Base-by-base conservation (phyloP, 805 yeast genomes). In the Saccharomycopsis babjevae region DNA sequence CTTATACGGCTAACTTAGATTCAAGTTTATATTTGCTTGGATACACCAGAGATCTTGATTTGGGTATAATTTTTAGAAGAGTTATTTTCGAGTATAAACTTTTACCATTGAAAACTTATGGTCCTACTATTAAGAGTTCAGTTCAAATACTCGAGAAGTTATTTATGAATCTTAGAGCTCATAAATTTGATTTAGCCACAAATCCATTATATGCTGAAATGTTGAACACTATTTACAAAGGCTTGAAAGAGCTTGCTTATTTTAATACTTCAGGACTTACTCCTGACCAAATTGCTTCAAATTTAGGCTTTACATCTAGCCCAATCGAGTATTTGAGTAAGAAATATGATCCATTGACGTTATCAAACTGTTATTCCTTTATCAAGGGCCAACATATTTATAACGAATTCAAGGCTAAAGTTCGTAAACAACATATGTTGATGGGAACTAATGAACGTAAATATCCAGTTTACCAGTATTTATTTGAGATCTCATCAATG, bases 221-320 rank as follows among this genome's bases (percentile, higher is more conserved):
- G 32, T 20, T 60, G 20, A 36, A 30, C 18, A 40, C 28, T 18
- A 54, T 60, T 28, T 54, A 54, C 13, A 36, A 34, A 10, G 55
- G 60, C 7, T 40, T 54, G 28, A 60, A 57, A 8, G 54, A 42
- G 11, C 54, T 42, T 18, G 42, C 59, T 7, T 32, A 36, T 43
- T 54, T 52, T 22, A 52, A 56, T 16, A 50, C 36, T 25, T 28
- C 32, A 11, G 54, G 50, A 10, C 38, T 61, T 38, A 59, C 64
- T 22, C 58, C 50, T 7, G 38, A 25, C 22, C 59, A 61, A 43
- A 57, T 63, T 58, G 79, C 74, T 58, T 68, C 72, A 7, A 77
- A 74, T 63, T 79, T 80, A n/a, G 83, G 83, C 1, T 75, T 79
- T 61, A 74, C 81, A 15, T 72, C 73, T 13, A 71, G 77, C 63